Conservation (phyloP, 73 alveolate genomes). For the Durusdinium trenchii region DNA sequence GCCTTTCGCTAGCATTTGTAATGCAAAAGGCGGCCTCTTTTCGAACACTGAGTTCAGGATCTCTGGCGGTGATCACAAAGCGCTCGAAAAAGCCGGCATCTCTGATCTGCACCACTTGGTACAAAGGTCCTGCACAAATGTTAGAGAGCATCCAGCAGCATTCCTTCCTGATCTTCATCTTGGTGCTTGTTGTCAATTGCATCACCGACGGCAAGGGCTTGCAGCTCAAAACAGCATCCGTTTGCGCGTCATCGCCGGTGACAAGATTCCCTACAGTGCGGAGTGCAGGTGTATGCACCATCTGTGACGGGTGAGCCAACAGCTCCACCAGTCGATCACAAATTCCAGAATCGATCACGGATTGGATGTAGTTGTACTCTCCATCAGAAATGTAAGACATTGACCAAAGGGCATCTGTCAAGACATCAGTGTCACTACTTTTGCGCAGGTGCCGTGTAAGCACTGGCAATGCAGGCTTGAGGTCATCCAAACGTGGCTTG, state of each 20-base stretch:
- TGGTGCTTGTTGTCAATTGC: slow-evolving; percentile 29
- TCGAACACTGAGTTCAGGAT: background rate
- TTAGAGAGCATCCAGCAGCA: slow-evolving; percentile 86
- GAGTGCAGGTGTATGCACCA: slow-evolving; percentile 63
- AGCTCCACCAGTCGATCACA: slow-evolving; percentile 16
- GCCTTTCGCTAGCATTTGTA: slow-evolving; percentile 34
- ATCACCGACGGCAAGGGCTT: slow-evolving; percentile 28
- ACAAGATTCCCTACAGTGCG: slow-evolving; percentile 72
- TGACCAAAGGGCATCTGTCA: slow-evolving; percentile 59
- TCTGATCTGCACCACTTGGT: slow-evolving; percentile 72
- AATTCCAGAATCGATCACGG: slow-evolving; percentile 19
- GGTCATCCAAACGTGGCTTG: slow-evolving; percentile 28
- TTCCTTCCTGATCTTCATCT: slow-evolving; percentile 82
- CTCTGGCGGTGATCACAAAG: slow-evolving; percentile 25
- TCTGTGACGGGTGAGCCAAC: background rate
- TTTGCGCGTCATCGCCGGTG: slow-evolving; percentile 53
- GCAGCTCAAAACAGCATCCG: slow-evolving; percentile 42
- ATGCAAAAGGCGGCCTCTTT: slow-evolving; percentile 44
- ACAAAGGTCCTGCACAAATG: slow-evolving; percentile 69
- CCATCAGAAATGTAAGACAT: slow-evolving; percentile 74
- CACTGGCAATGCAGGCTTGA: slow-evolving; percentile 33
- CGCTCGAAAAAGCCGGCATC: slow-evolving; percentile 40
- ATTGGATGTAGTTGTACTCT: slow-evolving; percentile 51
- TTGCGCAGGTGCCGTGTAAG: slow-evolving; percentile 4
- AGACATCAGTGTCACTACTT: background rate